Base-by-base conservation (phyloP, 2,329 filamentous ascomycete species). In the Sporothrix brunneoviolacea region DNA sequence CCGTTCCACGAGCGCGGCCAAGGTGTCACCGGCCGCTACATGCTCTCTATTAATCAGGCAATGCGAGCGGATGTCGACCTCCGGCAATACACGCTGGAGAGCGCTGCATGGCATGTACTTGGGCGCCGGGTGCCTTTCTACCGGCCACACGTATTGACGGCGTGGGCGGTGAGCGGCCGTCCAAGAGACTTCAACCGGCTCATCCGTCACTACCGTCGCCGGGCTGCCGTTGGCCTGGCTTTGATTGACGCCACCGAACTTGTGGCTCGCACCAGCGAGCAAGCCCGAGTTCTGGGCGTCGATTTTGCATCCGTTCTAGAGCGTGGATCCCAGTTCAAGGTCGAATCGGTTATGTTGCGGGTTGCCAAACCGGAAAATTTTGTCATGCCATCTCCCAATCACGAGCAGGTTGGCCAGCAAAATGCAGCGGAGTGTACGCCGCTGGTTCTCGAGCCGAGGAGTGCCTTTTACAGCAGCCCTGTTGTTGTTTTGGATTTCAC, bases 351-450 rank as follows among this genome's bases (percentile, higher is more conserved):
- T 60, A 97, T 98, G 93, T 96, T 97, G 62, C 83, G 93, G 38
- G 96, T 98, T 59, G 91, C 93, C 38, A 98, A 98, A 64, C 91
- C 93, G 0, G 93, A 98, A 65, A 95, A 93, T 59, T 94, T 93
- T 60, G 73, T 97, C 8, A 75, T 98, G 1, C 80, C 95, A 2
- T 97, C 91, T 7, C 93, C 93, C 0, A 94, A 85, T 64, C 80
- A 84, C 55, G 91, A 90, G 65, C 93, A 98, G 65, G 91, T 97
- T 2, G 91, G 91, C 3, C 81, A 84, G 22, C 93, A 98, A 62
- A 97, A 97, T 63, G 91, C 93, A 1, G 75, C 97, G 0, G 93
- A 97, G 64, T 97, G 93, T 62, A 71, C 97, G 15, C 93, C 93
- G 0, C 73, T 98, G 12, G 93, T 98, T 36, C 96, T 98, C 91